Evolutionary conservation across 805 yeast genomes (phyloP).

Genomic region (Cyberlindnera galapagoensis): DNA sequence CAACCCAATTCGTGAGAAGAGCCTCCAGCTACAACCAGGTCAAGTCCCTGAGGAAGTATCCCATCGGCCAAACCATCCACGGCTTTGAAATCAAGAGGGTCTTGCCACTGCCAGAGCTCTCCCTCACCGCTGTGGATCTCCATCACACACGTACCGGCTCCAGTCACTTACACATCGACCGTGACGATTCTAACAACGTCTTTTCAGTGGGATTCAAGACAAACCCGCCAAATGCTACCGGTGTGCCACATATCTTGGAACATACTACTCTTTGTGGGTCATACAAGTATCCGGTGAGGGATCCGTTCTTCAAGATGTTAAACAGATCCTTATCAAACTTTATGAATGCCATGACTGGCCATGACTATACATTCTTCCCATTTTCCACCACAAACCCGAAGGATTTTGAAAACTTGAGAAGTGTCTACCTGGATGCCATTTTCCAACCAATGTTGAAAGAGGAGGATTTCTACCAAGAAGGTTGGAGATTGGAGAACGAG

Average conservation of each 20-base stretch:
- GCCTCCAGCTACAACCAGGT: slow-evolving; percentile 27
- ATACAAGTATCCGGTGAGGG: slow-evolving; percentile 83
- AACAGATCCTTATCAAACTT: slow-evolving; percentile 91
- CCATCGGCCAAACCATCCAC: slow-evolving; percentile 53
- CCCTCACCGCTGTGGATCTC: slow-evolving; percentile 70
- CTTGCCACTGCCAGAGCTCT: slow-evolving; percentile 71
- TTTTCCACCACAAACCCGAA: slow-evolving; percentile 86
- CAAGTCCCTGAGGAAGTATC: slow-evolving; percentile 44
- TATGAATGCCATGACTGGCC: slow-evolving; percentile 99
- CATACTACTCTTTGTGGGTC: slow-evolving; percentile 97
- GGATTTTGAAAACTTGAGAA: slow-evolving; percentile 79
- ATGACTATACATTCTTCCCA: slow-evolving; percentile 92
- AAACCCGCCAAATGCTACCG: slow-evolving; percentile 90
- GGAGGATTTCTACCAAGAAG: slow-evolving; percentile 90
- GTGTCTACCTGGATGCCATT: slow-evolving; percentile 83
- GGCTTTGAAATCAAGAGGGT: slow-evolving; percentile 66
- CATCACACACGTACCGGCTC: slow-evolving; percentile 67
- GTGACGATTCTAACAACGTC: slow-evolving; percentile 79
- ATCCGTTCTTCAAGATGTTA: slow-evolving; percentile 96
- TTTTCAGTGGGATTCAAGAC: slow-evolving; percentile 89
- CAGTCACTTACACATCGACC: slow-evolving; percentile 77
- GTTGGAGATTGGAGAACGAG: slow-evolving; percentile 90
- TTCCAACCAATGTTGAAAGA: slow-evolving; percentile 71
- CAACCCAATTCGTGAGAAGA: slow-evolving; percentile 8
- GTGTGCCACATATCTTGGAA: slow-evolving; percentile 93